phyloP scores from a whole-genome alignment of 2,329 filamentous ascomycete genomes.

The Drechslera avenae region DNA sequence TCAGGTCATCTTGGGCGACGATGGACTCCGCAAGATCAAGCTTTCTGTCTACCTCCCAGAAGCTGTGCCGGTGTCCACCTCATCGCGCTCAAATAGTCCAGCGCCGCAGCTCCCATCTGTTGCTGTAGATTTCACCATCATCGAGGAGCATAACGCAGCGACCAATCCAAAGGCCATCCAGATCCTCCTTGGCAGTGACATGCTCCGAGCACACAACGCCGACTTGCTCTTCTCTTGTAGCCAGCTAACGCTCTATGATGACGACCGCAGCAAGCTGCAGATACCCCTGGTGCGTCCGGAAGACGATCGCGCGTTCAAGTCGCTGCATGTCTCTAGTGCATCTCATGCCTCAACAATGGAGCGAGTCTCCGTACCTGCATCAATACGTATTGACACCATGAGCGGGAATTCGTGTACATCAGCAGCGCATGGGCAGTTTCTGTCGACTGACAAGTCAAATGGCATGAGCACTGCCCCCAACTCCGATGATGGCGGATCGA shows the following conservation, averaged over 20 bases:
- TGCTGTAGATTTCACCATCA: constrained; percentile 76
- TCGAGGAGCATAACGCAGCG: constrained; percentile 59
- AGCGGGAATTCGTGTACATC: constrained; percentile 8
- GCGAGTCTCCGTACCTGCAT: constrained; percentile 3
- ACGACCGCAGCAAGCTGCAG: constrained; percentile 83
- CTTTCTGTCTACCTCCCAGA: constrained; percentile 89
- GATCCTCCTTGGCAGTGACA: constrained; percentile 88
- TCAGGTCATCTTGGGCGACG: constrained; percentile 67
- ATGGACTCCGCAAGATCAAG: constrained; percentile 71
- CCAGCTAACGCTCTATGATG: constrained; percentile 82
- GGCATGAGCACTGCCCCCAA: constrained; percentile 19
- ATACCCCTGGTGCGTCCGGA: constrained; percentile 93
- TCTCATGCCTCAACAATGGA: constrained; percentile 7
- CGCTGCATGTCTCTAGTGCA: constrained; percentile 66
- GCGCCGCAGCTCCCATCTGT: constrained; percentile 81
- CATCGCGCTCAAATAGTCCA: constrained; percentile 73
- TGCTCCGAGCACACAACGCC: constrained; percentile 81
- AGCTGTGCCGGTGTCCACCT: constrained; percentile 78
- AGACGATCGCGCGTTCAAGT: constrained; percentile 79
- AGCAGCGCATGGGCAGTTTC: constrained; percentile 9
- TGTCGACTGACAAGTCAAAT: constrained; percentile 17
- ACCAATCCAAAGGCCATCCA: constrained; percentile 69
- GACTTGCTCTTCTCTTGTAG: constrained; percentile 93
- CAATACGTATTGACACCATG: constrained; percentile 4
- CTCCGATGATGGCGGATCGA: constrained; percentile 40